These are phyloP conservation scores for Davidsoniella virescens DNA, from an alignment of 2,329 filamentous ascomycete species.

Conservation along the genomic window DNA sequence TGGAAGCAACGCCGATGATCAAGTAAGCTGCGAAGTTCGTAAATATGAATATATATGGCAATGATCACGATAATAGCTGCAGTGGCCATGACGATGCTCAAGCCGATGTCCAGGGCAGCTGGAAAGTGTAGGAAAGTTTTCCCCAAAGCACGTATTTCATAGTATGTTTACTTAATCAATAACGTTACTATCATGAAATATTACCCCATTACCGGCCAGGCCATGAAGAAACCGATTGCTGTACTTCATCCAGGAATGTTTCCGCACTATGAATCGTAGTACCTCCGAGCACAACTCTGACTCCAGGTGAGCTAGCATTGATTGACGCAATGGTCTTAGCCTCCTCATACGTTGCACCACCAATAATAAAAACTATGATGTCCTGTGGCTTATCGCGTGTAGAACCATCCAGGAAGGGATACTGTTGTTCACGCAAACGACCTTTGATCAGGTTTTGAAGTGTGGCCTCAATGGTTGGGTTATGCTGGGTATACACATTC, in stretches of 20 bases:
- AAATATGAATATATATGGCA: too few species aligned
- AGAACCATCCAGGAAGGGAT: conserved; percentile 82
- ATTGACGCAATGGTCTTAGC: conserved; percentile 91
- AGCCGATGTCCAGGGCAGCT: too few species aligned
- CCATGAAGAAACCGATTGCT: conserved; percentile 77
- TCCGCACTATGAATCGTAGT: conserved; percentile 78
- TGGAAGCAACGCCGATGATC: too few species aligned
- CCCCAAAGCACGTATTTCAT: too few species aligned
- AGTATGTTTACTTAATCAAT: not conserved
- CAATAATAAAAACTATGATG: conserved; percentile 85
- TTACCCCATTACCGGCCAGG: conserved; percentile 25
- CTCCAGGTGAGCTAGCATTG: conserved; percentile 76
- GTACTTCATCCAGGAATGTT: conserved; percentile 80
- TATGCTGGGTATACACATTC: conserved; percentile 97
- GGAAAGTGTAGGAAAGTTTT: too few species aligned
- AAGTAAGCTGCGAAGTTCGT: too few species aligned
- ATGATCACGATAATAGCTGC: too few species aligned
- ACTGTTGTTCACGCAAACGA: conserved; percentile 67
- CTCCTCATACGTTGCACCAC: conserved; percentile 90
- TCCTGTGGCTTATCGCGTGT: conserved; percentile 95
- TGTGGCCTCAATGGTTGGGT: conserved; percentile 70
- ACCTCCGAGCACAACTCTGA: conserved; percentile 77
- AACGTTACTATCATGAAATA: not conserved
- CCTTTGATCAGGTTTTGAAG: conserved; percentile 91
- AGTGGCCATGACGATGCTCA: too few species aligned